Evolutionary conservation across 331 rosid species (phyloP), one percentile per base, ranked within the genome.

Genomic region (Malus hybrid): DNA sequence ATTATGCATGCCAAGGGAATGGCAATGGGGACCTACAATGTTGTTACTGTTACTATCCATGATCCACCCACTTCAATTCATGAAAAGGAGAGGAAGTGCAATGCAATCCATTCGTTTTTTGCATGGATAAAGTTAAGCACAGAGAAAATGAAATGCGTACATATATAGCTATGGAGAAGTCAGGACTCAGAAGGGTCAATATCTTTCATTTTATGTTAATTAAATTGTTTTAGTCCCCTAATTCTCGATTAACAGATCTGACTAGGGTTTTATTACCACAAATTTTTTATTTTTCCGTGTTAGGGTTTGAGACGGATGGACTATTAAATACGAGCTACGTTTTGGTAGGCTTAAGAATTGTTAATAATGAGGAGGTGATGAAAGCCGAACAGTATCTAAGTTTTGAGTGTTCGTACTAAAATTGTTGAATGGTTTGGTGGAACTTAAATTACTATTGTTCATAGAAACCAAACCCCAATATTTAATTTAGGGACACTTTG

Each of bases 1-100:
- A 64, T 7, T 34, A 34, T 34, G 39, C 44, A 39, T 39, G 46
- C 46, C 46, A 78, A 46, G 57, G 67, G 64, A 74, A 69, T 75
- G 56, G 46, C 46, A 48, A 82, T 27, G 19, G 29, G 83, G 79
- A 20, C 86, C 83, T 76, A 78, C 73, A 50, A 22, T 27, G 42
- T n/a, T 46, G 34, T 59, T 82, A 61, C 66, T 48, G 72, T 60
- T 82, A 55, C 78, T 52, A 39, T 67, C 48, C 61, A 39, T 48
- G 42, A 54, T 73, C 67, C 78, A 82, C 75, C 80, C 24, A 79
- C 66, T 63, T 82, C 67, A 73, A 77, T 82, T 66, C 83, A 77
- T 66, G 89, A 80, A 71, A 77, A 69, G 75, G 85, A 80, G 81
- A 10, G 71, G 74, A 54, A 80, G 76, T 63, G 60, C n/a, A 77